Base-by-base conservation (phyloP, 805 yeast species). In the Ogataea pini region DNA sequence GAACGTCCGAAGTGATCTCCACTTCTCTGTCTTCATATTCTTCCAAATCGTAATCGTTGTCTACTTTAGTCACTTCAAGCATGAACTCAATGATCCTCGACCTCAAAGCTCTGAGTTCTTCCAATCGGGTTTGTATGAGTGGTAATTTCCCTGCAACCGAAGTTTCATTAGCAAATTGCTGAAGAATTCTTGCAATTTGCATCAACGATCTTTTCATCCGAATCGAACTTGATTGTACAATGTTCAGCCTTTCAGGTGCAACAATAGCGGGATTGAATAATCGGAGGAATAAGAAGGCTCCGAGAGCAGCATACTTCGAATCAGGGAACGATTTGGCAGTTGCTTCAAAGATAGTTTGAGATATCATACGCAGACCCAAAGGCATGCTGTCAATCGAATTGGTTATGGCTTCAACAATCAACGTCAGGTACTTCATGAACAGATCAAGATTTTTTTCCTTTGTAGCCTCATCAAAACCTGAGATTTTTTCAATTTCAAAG, bases 221-320 rank as follows among this genome's bases (percentile, higher is more conserved):
- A n/a, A 51, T 45, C 4, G 59, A 49, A 9, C 41, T 29, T 1
- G 44, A 31, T 8, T 52, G 22, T 2, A 58, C 48, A 40, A 69
- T 62, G 19, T 58, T 59, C 29, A 58, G 75, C 6, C 84, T 74
- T 48, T 88, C 96, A 0, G 97, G 97, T 28, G 89, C 82, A 12
- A 91, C 91, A 57, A 91, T 83, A 0, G 96, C 96, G 10, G 98
- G 97, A 62, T 95, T 86, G 51, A 86, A 76, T 52, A 85, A 81
- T 48, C 96, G 71, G 56, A 92, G 72, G 60, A 92, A 91, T 46
- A 92, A 72, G 62, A 87, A 92, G 0, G 96, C 90, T 0, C 97
- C 96, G 22, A 89, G 85, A 1, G 95, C 89, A 33, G 82, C 73
- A 32, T 78, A 72, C 38, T 84, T 77, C 33, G 85, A 85, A 33